Evolutionary conservation across 805 yeast species (phyloP), one percentile per base, ranked within the genome.

Genomic region (Candida nanaspora): DNA sequence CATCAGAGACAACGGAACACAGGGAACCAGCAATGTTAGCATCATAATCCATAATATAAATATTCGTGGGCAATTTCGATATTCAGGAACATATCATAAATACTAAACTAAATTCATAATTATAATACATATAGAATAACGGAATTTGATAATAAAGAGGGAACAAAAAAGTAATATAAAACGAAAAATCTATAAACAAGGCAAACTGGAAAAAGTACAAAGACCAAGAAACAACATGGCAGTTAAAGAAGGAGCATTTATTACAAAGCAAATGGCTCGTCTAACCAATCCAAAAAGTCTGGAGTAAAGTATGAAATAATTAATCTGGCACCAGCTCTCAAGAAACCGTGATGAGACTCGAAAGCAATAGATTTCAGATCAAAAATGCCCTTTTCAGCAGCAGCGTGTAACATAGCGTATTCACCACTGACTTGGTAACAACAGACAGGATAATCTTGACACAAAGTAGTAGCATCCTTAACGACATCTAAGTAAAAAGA

Each of bases 371-470:
- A 63, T 63, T 86, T 82, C 62, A 93, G 73, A 61, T 91, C 97
- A 45, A 82, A 85, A 45, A 89, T 74, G 30, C 95, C 95, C 70
- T 88, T 88, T 55, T 88, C 97, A 25, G 97, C 97, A 40, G 96
- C 98, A 7, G 98, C 98, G 57, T 89, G 95, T 48, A 93, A 64
- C 98, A 93, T 93, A 26, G 98, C 97, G 57, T 76, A 93, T 65
- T 93, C 98, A 32, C 98, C 98, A 59, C 91, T 80, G 20, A 93
- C 98, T 62, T 93, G 98, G 64, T 93, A 93, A 22, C 95, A 89
- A 55, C 96, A 87, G 40, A 93, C 68, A 22, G 98, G 98, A 51
- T 84, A 77, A 59, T 93, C 93, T 39, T 67, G 62, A 56, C 95
- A 86, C 40, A 89, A 70, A 53, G 76, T 80, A 30, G 89, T 69